phyloP scores from a whole-genome alignment of 768 basidiomycete species.

The Leccinum variicolor region DNA sequence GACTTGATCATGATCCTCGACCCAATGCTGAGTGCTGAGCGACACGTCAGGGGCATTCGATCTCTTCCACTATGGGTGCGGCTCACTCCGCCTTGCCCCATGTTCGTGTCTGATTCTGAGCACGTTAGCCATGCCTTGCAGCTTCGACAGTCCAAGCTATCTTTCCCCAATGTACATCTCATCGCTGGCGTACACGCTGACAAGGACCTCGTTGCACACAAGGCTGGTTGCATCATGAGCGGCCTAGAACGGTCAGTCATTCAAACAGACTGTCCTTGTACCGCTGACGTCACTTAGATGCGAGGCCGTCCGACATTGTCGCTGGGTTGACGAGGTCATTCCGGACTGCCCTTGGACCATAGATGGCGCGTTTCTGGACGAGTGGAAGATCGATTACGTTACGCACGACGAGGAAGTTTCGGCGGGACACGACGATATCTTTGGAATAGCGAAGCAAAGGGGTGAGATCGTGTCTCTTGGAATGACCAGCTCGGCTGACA shows the following conservation, averaged over 20 bases:
- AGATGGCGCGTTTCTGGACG: conserved; percentile 75
- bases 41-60: conserved; percentile 82
- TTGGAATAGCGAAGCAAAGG: conserved; percentile 71
- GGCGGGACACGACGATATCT: conserved; percentile 83
- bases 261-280: neutral
- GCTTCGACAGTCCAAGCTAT: conserved; percentile 92
- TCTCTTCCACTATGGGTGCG: conserved; percentile 93
- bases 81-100: conserved; percentile 3
- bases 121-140: conserved; percentile 82
- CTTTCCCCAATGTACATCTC: conserved; percentile 87
- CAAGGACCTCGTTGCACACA: conserved; percentile 73
- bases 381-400: conserved; percentile 91
- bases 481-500: neutral
- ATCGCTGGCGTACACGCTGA: conserved; percentile 94
- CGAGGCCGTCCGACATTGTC: conserved; percentile 91
- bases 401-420: conserved; percentile 88
- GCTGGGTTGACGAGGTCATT: conserved; percentile 95
- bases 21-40: neutral
- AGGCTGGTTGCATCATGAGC: conserved; percentile 83
- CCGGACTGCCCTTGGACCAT: conserved; percentile 91
- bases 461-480: conserved; percentile 45
- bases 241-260: conserved; percentile 72
- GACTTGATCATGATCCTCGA: conserved; percentile 18
- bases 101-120: conserved; percentile 4
- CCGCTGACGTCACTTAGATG: conserved; percentile 44